Evolutionary conservation across 1,139 yeast genomes (phyloP).

Genomic region (Hemisphaericaspora xylofermentans): DNA sequence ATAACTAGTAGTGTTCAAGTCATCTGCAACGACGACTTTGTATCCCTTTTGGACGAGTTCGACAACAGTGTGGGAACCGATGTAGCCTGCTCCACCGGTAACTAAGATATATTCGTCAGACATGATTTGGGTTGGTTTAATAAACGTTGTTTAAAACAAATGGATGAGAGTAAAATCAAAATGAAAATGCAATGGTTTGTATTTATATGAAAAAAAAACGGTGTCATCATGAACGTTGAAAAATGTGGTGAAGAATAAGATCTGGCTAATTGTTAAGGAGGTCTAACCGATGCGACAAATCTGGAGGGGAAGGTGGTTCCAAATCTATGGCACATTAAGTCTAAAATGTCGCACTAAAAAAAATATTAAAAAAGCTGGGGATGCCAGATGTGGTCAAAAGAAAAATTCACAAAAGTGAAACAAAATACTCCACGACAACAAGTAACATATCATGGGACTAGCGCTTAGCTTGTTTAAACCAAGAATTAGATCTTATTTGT

Average conservation of each 20-base stretch:
- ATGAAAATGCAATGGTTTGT: neutral
- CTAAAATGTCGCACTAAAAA: neutral
- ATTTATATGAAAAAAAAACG: too few species aligned
- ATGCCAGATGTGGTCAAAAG: neutral
- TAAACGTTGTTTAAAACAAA: neutral
- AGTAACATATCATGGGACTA: too few species aligned
- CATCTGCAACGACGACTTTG: conserved; percentile 71
- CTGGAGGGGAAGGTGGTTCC: conserved; percentile 3
- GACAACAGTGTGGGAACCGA: conserved; percentile 79
- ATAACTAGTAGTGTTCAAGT: conserved; percentile 63
- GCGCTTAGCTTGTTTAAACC: too few species aligned
- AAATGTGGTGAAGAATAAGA: neutral
- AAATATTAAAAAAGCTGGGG: too few species aligned
- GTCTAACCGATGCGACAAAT: conserved; percentile 3
- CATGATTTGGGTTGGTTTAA: conserved; percentile 11
- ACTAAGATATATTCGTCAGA: conserved; percentile 52
- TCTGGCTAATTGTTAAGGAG: neutral
- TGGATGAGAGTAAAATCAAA: neutral
- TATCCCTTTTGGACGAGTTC: conserved; percentile 65
- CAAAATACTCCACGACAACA: too few species aligned
- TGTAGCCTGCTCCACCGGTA: conserved; percentile 88
- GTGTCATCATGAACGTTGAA: neutral
- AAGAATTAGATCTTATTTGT: too few species aligned
- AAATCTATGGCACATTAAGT: neutral
- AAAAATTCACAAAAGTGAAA: too few species aligned